Evolutionary conservation across 495 filamentous ascomycete genomes (phyloP).

Genomic region (Aspergillus avenaceus): DNA sequence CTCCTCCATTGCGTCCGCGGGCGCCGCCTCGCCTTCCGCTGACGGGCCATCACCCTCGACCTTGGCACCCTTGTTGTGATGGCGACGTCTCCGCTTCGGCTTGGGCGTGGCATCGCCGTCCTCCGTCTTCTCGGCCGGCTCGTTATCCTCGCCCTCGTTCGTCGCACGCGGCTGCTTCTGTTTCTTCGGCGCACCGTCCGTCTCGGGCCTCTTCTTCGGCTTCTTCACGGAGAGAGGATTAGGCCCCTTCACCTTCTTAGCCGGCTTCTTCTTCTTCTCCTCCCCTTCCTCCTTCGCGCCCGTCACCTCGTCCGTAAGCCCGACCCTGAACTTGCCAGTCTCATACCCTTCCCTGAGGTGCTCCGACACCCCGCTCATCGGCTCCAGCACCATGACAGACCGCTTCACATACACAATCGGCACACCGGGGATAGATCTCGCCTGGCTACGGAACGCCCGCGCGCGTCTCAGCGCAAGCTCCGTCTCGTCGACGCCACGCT

Average conservation of each 20-base stretch:
- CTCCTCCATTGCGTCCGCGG: slow-evolving; percentile 20
- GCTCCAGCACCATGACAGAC: slow-evolving; percentile 87
- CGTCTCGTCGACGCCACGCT: slow-evolving; percentile 14
- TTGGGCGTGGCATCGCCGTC: slow-evolving; percentile 25
- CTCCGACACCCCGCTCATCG: slow-evolving; percentile 65
- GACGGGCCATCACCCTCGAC: slow-evolving; percentile 17
- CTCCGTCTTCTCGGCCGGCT: slow-evolving; percentile 10
- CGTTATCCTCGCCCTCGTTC: slow-evolving; percentile 20
- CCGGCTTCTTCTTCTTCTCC: slow-evolving; percentile 52
- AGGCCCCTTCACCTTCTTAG: slow-evolving; percentile 72
- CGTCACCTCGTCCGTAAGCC: slow-evolving; percentile 50
- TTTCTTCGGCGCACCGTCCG: slow-evolving; percentile 14
- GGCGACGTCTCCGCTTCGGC: slow-evolving; percentile 46
- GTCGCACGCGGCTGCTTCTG: slow-evolving; percentile 10
- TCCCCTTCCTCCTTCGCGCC: slow-evolving; percentile 38
- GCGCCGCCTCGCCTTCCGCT: slow-evolving; percentile 16
- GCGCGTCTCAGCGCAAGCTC: slow-evolving; percentile 27
- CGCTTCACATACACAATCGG: slow-evolving; percentile 80
- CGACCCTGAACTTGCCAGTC: slow-evolving; percentile 68
- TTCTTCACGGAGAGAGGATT: slow-evolving; percentile 93
- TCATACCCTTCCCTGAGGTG: slow-evolving; percentile 64
- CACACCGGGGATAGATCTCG: slow-evolving; percentile 58
- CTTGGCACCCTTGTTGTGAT: slow-evolving; percentile 35
- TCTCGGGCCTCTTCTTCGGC: slow-evolving; percentile 50
- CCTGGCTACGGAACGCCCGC: slow-evolving; percentile 28